Percentiles rank a stretch among this genome's conserved stretches.
Conservation (phyloP, 139 green algal species). For the Monoraphidium neglectum region DNA sequence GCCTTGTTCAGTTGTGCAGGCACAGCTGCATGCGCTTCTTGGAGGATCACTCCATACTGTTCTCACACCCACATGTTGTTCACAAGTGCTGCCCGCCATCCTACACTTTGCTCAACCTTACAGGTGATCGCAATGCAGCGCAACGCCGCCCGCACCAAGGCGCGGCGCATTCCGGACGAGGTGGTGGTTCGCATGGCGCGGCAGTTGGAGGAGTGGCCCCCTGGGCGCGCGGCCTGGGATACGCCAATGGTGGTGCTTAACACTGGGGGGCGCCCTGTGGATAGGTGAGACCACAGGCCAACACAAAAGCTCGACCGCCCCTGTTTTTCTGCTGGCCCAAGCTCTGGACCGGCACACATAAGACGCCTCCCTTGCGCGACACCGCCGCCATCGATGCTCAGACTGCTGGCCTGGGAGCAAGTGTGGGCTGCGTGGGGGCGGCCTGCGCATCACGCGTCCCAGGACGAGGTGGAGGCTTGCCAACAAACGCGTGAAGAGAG, state of each 20-base stretch:
- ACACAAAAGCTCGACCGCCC: too few relatives aligned
- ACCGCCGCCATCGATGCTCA: too few relatives aligned
- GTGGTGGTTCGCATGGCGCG: background rate
- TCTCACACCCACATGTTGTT: too few relatives aligned
- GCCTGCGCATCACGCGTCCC: background rate
- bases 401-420: too few relatives aligned
- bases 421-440: constrained; percentile 1
- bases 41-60: too few relatives aligned
- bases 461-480: background rate
- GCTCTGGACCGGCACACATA: too few relatives aligned
- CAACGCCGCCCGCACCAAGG: background rate
- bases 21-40: too few relatives aligned
- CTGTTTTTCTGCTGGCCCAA: too few relatives aligned
- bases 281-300: background rate
- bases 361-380: too few relatives aligned
- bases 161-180: background rate
- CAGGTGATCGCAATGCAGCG: background rate
- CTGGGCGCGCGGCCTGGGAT: background rate
- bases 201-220: background rate
- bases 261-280: background rate
- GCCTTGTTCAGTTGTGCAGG: too few relatives aligned
- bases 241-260: background rate
- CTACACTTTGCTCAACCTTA: background rate
- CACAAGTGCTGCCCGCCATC: too few relatives aligned
- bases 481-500: background rate